Percentiles rank a stretch among this genome's conserved stretches.
phyloP scores from a whole-genome alignment of 805 yeast genomes.

The Yarrowia bubula region DNA sequence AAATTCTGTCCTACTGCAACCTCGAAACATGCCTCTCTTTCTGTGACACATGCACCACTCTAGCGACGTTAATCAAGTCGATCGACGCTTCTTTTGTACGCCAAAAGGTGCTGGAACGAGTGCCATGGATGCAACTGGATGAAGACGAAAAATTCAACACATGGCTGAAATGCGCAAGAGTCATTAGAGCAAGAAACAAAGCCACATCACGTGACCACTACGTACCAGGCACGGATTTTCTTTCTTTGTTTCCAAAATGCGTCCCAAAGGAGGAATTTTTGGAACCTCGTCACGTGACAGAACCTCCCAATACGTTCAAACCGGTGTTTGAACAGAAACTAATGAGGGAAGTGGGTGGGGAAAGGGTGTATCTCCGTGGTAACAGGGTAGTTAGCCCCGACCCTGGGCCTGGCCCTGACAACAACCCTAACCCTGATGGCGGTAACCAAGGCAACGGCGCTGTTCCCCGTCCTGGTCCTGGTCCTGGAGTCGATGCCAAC shows the following conservation, averaged over 20 bases:
- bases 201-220: neutral
- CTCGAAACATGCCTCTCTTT: too few relatives aligned
- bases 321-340: neutral
- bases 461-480: too few relatives aligned
- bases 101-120: neutral
- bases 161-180: neutral
- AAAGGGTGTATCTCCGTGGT: neutral
- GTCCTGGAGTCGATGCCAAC: too few relatives aligned
- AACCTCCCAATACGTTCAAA: neutral
- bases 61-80: neutral
- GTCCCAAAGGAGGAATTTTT: neutral
- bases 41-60: too few relatives aligned
- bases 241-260: neutral
- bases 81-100: neutral
- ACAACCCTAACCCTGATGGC: too few relatives aligned
- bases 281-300: neutral
- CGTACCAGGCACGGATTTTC: neutral
- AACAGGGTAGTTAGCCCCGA: neutral
- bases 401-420: too few relatives aligned
- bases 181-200: neutral
- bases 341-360: neutral
- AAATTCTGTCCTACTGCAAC: too few relatives aligned
- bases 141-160: neutral
- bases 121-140: neutral
- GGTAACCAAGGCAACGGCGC: too few relatives aligned